These are phyloP conservation scores for Pseudomassariella vexata DNA, from an alignment of 2,329 filamentous ascomycete genomes.

Conservation along the genomic window DNA sequence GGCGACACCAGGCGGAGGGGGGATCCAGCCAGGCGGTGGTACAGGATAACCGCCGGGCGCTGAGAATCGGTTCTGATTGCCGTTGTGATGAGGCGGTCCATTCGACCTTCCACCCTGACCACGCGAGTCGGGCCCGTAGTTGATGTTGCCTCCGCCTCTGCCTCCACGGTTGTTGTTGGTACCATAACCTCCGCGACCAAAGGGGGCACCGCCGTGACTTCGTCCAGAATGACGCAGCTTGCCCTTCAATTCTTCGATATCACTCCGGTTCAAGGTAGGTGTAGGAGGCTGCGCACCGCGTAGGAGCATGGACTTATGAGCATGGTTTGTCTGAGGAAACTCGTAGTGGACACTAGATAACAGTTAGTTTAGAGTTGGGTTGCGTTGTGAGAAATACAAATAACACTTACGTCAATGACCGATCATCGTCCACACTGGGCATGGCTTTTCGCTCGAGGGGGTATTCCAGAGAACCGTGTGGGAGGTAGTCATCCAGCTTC, in stretches of 20 bases:
- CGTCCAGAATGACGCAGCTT: slow-evolving; percentile 63
- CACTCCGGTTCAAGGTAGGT: slow-evolving; percentile 66
- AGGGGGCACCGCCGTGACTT: slow-evolving; percentile 62
- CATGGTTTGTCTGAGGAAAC: slow-evolving; percentile 64
- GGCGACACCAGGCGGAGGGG: slow-evolving; percentile 32
- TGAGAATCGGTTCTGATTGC: slow-evolving; percentile 39
- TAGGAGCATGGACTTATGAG: slow-evolving; percentile 92
- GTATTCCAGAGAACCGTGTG: slow-evolving; percentile 74
- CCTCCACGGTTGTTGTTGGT: slow-evolving; percentile 20
- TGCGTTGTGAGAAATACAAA: slow-evolving; percentile 3
- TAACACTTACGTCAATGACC: slow-evolving; percentile 68
- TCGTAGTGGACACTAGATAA: slow-evolving; percentile 70
- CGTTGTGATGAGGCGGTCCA: slow-evolving; percentile 24
- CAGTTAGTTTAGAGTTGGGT: slow-evolving; percentile 24
- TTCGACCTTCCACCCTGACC: slow-evolving; percentile 14
- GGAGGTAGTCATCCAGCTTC: slow-evolving; percentile 78
- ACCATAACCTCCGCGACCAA: slow-evolving; percentile 29
- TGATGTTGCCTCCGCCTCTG: slow-evolving; percentile 22
- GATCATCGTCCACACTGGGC: slow-evolving; percentile 77
- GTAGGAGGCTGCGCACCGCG: slow-evolving; percentile 71
- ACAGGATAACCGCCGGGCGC: slow-evolving; percentile 19
- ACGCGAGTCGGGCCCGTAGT: slow-evolving; percentile 25
- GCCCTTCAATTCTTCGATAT: slow-evolving; percentile 67
- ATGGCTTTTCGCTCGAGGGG: slow-evolving; percentile 67
- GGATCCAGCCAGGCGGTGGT: slow-evolving; percentile 25